Percentiles rank a stretch among this genome's conserved stretches.
phyloP scores from a whole-genome alignment of 164 flowering plant genomes.

The Nelumbo lutea region DNA sequence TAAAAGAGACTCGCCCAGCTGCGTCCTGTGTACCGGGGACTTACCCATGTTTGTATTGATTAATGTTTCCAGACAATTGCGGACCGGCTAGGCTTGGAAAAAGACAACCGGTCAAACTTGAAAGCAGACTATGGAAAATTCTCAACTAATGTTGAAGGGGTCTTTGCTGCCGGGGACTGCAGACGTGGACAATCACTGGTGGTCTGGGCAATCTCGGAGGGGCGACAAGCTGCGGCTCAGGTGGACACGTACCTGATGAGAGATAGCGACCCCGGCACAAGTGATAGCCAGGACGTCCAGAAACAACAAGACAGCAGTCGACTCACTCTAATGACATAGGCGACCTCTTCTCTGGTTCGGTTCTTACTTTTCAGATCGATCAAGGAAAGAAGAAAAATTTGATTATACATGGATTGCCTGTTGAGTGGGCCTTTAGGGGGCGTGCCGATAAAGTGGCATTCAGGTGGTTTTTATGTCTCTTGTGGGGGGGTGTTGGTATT shows the following conservation, averaged over 20 bases:
- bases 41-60: slow-evolving; percentile 6
- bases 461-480: neutral
- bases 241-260: slow-evolving; percentile 65
- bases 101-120: slow-evolving; percentile 75
- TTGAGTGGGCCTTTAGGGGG: neutral
- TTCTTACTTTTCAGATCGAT: neutral
- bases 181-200: slow-evolving; percentile 95
- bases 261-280: slow-evolving; percentile 13
- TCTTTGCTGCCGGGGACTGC: slow-evolving; percentile 98
- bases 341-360: neutral
- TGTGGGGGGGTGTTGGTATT: neutral
- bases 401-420: no score
- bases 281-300: slow-evolving; percentile 16
- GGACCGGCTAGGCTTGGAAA: slow-evolving; percentile 69
- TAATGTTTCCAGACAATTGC: slow-evolving; percentile 53
- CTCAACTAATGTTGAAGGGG: slow-evolving; percentile 74
- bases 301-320: slow-evolving; percentile 36
- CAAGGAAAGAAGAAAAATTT: no score
- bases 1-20: neutral
- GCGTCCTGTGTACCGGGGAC: no score
- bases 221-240: slow-evolving; percentile 86
- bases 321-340: slow-evolving; percentile 43
- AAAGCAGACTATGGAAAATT: slow-evolving; percentile 94
- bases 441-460: neutral
- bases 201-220: slow-evolving; percentile 97